A percentile compares a stretch with the other conserved stretches of the same genome.
These are phyloP conservation scores for Nicotiana attenuata DNA, from an alignment of 257 asterid genomes.

Conservation along the genomic window DNA sequence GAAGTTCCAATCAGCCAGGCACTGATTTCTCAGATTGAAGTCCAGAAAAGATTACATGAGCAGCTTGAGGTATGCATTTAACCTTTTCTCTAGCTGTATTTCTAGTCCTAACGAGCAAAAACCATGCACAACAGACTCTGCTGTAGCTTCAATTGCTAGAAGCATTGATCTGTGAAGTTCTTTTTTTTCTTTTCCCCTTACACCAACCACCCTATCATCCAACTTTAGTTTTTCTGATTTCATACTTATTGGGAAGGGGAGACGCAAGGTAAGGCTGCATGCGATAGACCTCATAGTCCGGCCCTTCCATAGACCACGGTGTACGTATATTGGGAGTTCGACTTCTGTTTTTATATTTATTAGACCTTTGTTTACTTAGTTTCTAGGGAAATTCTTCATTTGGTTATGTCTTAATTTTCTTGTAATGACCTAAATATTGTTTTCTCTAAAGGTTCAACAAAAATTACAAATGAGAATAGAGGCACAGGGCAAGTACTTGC, in stretches of 20 bases:
- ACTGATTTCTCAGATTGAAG: constrained; percentile 60
- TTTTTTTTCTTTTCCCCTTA: neutral
- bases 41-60: constrained; percentile 63
- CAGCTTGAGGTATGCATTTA: constrained; percentile 62
- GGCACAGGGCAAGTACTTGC: constrained; percentile 90
- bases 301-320: no score
- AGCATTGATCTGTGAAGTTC: neutral
- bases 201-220: neutral
- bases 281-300: no score
- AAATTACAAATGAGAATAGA: constrained; percentile 86
- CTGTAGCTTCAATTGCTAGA: neutral
- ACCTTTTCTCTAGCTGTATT: neutral
- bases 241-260: neutral
- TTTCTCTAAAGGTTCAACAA: constrained; percentile 65
- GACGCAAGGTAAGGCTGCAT: no score
- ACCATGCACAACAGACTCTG: neutral
- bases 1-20: constrained; percentile 67
- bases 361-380: neutral
- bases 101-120: neutral
- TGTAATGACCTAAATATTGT: neutral
- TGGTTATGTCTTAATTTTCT: neutral
- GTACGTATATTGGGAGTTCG: no score
- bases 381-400: neutral
- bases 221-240: neutral
- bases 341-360: neutral